Percentiles rank a stretch among this genome's conserved stretches.
These are phyloP conservation scores for Pharnaceum exiguum DNA, from an alignment of 148 eudicot genomes.

Conservation along the genomic window DNA sequence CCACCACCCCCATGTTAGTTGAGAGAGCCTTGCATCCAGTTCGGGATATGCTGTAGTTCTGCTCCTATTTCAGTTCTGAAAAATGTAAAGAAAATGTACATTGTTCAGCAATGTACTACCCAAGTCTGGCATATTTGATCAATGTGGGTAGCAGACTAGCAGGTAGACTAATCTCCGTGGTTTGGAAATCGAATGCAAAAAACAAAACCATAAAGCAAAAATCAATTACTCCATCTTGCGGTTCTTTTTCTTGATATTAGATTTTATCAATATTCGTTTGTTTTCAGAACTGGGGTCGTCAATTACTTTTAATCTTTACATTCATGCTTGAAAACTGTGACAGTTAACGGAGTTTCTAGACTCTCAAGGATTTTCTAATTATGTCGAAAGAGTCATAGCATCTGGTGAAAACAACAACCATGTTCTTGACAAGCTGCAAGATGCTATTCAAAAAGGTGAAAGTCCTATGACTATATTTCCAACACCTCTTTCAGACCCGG, in stretches of 20 bases:
- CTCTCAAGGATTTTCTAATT: conserved; percentile 84
- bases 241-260: neutral
- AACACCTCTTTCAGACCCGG: conserved; percentile 41
- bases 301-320: neutral
- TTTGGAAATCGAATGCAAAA: too few species aligned
- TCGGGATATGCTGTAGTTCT: too few species aligned
- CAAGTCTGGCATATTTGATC: too few species aligned
- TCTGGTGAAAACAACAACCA: conserved; percentile 55
- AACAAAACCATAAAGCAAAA: too few species aligned
- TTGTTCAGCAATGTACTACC: too few species aligned
- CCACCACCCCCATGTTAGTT: too few species aligned
- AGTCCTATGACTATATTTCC: conserved; percentile 67
- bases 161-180: too few species aligned
- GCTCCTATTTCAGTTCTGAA: too few species aligned
- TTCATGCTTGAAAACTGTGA: conserved; percentile 12
- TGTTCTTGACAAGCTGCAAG: conserved; percentile 87
- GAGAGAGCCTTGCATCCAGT: too few species aligned
- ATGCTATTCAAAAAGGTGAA: conserved; percentile 76
- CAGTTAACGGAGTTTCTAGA: conserved; percentile 76
- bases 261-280: neutral
- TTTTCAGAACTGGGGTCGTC: neutral
- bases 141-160: too few species aligned
- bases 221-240: neutral
- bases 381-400: conserved; percentile 70
- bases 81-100: too few species aligned